phyloP scores from a whole-genome alignment of 202 grass and related monocot genomes.

The Eragrostis tef region DNA sequence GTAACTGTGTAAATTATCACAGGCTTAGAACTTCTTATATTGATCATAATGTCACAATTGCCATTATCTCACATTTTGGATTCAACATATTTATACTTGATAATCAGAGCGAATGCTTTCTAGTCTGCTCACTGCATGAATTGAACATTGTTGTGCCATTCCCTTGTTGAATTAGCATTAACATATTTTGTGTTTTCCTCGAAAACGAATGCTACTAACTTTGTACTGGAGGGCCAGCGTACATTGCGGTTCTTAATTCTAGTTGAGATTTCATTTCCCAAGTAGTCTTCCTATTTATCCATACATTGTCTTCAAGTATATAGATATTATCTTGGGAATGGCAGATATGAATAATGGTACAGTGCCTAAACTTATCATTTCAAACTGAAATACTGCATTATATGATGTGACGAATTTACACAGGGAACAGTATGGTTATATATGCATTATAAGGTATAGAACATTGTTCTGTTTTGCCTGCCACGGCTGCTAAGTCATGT shows the following conservation, averaged over 20 bases:
- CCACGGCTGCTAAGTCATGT: slow-evolving; percentile 39
- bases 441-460: not conserved
- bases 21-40: not conserved
- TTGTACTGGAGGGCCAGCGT: no score
- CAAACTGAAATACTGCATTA: slow-evolving; percentile 7
- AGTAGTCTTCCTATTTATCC: no score
- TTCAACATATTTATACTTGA: not conserved
- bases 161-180: not conserved
- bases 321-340: not conserved
- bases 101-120: not conserved
- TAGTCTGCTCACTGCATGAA: not conserved
- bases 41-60: not conserved
- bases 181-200: no score
- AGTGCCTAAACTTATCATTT: not conserved
- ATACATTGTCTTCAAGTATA: not conserved
- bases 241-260: no score
- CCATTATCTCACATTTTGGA: not conserved
- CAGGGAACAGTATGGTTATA: not conserved
- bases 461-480: not conserved
- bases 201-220: no score
- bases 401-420: not conserved
- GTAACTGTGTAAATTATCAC: not conserved
- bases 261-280: no score
- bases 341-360: not conserved
- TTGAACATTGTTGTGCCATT: not conserved